Conservation (phyloP, 441 rosid genomes). For the Erodium texanum region DNA sequence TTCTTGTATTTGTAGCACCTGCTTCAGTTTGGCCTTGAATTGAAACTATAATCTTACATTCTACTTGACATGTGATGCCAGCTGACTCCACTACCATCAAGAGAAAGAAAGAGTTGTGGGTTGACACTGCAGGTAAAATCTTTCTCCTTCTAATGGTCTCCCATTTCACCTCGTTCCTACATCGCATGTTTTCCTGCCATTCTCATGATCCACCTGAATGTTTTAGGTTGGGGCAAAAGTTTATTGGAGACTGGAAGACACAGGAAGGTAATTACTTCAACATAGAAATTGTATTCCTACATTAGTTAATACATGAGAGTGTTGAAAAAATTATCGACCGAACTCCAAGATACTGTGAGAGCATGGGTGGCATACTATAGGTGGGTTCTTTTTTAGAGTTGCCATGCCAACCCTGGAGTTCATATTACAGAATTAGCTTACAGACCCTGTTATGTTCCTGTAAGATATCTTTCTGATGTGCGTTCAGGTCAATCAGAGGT, state of each 20-base stretch:
- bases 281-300: not conserved
- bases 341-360: not conserved
- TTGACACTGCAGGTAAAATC: slow-evolving; percentile 28
- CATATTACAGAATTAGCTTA: not conserved
- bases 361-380: not conserved
- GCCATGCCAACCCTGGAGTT: not conserved
- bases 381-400: no score
- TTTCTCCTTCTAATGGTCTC: not conserved
- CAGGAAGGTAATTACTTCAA: slow-evolving; percentile 29
- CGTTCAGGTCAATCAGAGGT: not conserved
- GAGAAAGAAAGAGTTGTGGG: slow-evolving; percentile 21
- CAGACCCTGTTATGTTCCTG: not conserved
- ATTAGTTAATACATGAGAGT: not conserved
- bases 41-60: slow-evolving; percentile 1
- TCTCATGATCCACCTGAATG: slow-evolving; percentile 12
- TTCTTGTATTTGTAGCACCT: not conserved
- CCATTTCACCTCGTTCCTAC: not conserved
- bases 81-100: slow-evolving; percentile 24
- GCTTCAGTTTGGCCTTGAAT: not conserved
- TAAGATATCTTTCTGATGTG: not conserved
- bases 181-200: slow-evolving; percentile 9
- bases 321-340: not conserved
- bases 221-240: slow-evolving; percentile 26
- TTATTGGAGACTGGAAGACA: slow-evolving; percentile 28
- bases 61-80: slow-evolving; percentile 18